A percentile compares a stretch with the other conserved stretches of the same genome.
Conservation (phyloP, 345 rosid species). For the Sonneratia alba region DNA sequence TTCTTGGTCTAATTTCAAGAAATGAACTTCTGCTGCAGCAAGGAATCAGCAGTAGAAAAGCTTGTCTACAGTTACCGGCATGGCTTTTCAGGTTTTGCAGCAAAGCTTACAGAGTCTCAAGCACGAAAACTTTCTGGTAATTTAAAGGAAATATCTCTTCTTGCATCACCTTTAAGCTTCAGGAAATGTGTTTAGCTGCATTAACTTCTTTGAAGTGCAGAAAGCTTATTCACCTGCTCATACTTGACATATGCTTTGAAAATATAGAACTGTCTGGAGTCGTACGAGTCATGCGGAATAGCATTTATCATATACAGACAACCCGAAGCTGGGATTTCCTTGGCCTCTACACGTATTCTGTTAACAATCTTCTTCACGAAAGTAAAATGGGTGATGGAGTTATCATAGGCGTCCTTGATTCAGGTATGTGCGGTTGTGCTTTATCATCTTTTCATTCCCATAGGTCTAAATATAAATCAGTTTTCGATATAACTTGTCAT, state of each 20-base stretch:
- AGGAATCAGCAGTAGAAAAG: constrained; percentile 32
- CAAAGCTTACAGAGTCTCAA: constrained; percentile 48
- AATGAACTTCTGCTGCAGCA: constrained; percentile 33
- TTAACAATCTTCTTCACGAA: constrained; percentile 28
- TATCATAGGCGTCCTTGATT: constrained; percentile 52
- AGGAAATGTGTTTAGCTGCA: constrained; percentile 2
- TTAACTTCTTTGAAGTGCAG: background rate
- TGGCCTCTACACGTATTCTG: constrained; percentile 36
- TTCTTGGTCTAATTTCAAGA: background rate
- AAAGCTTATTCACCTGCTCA: background rate
- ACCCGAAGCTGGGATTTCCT: constrained; percentile 59
- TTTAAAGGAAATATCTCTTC: background rate
- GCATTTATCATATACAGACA: constrained; percentile 42
- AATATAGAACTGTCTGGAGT: constrained; percentile 43
- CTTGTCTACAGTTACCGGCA: constrained; percentile 68
- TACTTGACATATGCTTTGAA: background rate
- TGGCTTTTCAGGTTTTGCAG: constrained; percentile 76
- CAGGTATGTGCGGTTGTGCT: constrained; percentile 23
- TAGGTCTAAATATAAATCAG: background rate
- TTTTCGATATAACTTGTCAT: too few relatives aligned
- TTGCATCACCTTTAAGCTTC: background rate
- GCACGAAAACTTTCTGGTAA: constrained; percentile 45
- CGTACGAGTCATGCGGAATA: constrained; percentile 43
- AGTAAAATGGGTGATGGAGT: constrained; percentile 61
- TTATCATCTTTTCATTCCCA: background rate